Conservation (phyloP, 768 basidiomycete species). For the Suillus fuscotomentosus region DNA sequence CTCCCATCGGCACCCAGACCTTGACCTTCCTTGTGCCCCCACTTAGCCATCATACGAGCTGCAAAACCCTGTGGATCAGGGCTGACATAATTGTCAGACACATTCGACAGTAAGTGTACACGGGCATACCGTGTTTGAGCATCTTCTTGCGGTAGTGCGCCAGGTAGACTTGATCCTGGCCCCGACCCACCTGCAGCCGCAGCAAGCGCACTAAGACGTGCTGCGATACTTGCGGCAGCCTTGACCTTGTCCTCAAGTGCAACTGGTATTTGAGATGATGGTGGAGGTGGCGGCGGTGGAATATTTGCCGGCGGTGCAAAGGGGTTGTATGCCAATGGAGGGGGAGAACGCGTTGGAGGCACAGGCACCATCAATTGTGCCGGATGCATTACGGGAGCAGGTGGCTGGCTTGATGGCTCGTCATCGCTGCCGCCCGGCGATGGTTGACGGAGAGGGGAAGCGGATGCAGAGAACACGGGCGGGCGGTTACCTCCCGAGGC, state of each 20-base stretch:
- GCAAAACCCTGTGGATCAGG: slow-evolving; percentile 76
- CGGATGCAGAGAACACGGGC: not conserved
- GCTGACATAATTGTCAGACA: slow-evolving; percentile 21
- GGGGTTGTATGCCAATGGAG: slow-evolving; percentile 64
- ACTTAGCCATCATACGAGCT: slow-evolving; percentile 89
- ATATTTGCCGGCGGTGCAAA: slow-evolving; percentile 63
- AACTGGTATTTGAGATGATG: slow-evolving; percentile 32
- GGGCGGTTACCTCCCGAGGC: slow-evolving; percentile 33
- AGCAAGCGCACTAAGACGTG: slow-evolving; percentile 61
- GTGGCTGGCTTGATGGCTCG: slow-evolving; percentile 22
- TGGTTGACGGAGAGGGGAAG: slow-evolving; percentile 19
- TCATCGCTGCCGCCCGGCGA: slow-evolving; percentile 19
- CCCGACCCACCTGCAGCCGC: slow-evolving; percentile 26
- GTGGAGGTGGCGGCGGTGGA: slow-evolving; percentile 51
- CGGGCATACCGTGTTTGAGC: slow-evolving; percentile 4
- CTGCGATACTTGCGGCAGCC: slow-evolving; percentile 81
- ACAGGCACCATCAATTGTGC: slow-evolving; percentile 9
- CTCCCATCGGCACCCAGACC: slow-evolving; percentile 82
- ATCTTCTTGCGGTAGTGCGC: slow-evolving; percentile 33
- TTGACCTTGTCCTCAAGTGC: slow-evolving; percentile 68
- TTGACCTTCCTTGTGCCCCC: slow-evolving; percentile 94
- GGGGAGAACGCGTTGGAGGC: slow-evolving; percentile 42
- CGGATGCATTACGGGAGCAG: slow-evolving; percentile 23
- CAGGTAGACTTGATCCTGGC: slow-evolving; percentile 21
- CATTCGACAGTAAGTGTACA: not conserved